Evolutionary conservation across 257 asterid species (phyloP), one percentile per base, ranked within the genome.

Genomic region (Solanum tarijense): DNA sequence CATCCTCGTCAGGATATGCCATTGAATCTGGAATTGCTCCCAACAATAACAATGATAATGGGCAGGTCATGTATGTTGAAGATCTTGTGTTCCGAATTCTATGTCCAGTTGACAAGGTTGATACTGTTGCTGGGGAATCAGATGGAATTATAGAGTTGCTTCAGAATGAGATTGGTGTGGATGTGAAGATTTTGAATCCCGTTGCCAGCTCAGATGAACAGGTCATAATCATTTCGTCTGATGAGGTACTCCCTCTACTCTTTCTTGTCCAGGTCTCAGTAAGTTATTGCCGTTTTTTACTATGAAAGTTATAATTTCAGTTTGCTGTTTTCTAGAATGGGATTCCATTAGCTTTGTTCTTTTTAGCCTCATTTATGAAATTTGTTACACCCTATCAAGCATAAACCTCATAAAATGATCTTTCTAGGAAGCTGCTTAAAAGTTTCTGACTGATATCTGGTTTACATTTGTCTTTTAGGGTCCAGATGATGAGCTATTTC

Each of bases 401-500:
- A 78, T 78, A 78, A 12, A 41, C 84, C n/a, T 78, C 66, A 43
- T 43, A 79, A 41, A 79, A 43, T 43, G 60, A 79, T 79, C 66
- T 43, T 79, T 41, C 12, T 43, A 79, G n/a, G 32, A 16, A 4
- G 27, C 7, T 39, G 74, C 82, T 38, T 34, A 68, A 12, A 58
- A 75, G 60, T n/a, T 10, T 68, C 73, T 84, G 76, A 87, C 86
- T 60, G 86, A 43, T 87, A 90, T 90, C 87, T 88, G 85, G 87
- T 87, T 88, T 90, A 85, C 65, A 9, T 89, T 81, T 87, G 68
- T 90, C 75, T 73, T 83, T 52, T 89, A 97, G 98, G 99, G 98
- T 83, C 99, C 98, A 72, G 98, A 97, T 58, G 98, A 97, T 90
- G 98, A 93, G 91, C 88, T 96, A 90, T 97, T 97, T 93, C 99